Base-by-base conservation (phyloP, 176 grass and related monocot genomes). In the Zizania latifolia region DNA sequence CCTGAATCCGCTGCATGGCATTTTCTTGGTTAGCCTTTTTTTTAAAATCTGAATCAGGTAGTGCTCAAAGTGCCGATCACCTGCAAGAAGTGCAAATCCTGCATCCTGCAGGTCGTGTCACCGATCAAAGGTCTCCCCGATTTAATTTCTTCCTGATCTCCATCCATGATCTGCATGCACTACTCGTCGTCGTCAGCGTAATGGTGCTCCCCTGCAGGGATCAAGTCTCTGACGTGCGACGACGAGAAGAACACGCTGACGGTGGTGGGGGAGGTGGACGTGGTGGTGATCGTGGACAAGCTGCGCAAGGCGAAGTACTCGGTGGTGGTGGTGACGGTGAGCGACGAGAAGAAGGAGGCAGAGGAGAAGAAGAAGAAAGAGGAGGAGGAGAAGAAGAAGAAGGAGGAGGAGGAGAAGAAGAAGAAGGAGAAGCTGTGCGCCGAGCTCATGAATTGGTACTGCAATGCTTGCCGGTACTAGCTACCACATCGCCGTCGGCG, bases 181-280 rank as follows among this genome's bases (percentile, higher is more conserved):
- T 48, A 0, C 26, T 55, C 32, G 22, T 24, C 8, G 6, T 1
- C 27, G 19, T 64, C 8, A 9, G 21, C 10, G n/a, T 30, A 9
- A 67, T 31, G 28, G 21, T 62, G 15, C 4, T n/a, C n/a, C n/a
- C n/a, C n/a, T n/a, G n/a, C 67, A 89, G 87, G 87, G 11, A 62
- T 89, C 82, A 78, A 85, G 73, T 89, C 87, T n/a, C 27, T 89
- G 82, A 15, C 82, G 1, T 89, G 44, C 40, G 87, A 89, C 58
- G 87, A 72, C 19, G 87, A 85, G 21, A 89, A 89, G 67, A 78
- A 41, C 82, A 89, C 87, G 13, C 82, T 89, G 41, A 89, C 87
- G 51, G 82, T 89, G 82, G 72, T 89, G 5, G 87, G 82, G 53
- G 82, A 85, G 0, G 82, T 82, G 82, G 87, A 89, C 78, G 82